These are phyloP conservation scores for Theobroma grandiflorum DNA, from an alignment of 441 rosid genomes.

Conservation along the genomic window DNA sequence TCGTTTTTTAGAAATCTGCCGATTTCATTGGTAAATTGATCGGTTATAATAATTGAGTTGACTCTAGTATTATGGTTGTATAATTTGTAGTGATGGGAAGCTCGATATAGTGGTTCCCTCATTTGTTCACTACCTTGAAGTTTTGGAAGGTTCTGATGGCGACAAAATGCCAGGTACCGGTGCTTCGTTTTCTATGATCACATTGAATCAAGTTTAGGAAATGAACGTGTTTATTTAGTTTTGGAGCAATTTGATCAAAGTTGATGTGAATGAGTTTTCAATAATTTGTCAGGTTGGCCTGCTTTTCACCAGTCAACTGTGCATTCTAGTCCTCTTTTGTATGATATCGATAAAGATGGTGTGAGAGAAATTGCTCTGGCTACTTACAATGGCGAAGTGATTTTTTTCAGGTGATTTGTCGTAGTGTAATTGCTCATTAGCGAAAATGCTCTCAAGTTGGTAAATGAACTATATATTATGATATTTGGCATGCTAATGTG, in stretches of 20 bases:
- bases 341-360: constrained; percentile 98
- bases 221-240: constrained; percentile 20
- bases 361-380: constrained; percentile 96
- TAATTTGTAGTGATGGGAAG: constrained; percentile 85
- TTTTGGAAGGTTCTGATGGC: constrained; percentile 98
- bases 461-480: not conserved
- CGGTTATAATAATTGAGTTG: not conserved
- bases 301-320: constrained; percentile 98
- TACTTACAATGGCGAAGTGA: constrained; percentile 95
- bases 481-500: constrained; percentile 19
- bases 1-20: not conserved
- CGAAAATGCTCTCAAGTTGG: constrained; percentile 4
- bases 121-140: constrained; percentile 98
- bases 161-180: constrained; percentile 94
- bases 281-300: constrained; percentile 86
- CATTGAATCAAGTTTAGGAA: constrained; percentile 4
- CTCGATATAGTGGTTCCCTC: constrained; percentile 98
- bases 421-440: not conserved
- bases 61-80: not conserved
- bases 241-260: not conserved
- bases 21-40: not conserved
- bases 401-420: constrained; percentile 83
- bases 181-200: constrained; percentile 12
- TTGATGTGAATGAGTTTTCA: constrained; percentile 25
- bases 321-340: constrained; percentile 94